Base-by-base conservation (phyloP, 176 grass and related monocot species). In the Neostapfia colusana region DNA sequence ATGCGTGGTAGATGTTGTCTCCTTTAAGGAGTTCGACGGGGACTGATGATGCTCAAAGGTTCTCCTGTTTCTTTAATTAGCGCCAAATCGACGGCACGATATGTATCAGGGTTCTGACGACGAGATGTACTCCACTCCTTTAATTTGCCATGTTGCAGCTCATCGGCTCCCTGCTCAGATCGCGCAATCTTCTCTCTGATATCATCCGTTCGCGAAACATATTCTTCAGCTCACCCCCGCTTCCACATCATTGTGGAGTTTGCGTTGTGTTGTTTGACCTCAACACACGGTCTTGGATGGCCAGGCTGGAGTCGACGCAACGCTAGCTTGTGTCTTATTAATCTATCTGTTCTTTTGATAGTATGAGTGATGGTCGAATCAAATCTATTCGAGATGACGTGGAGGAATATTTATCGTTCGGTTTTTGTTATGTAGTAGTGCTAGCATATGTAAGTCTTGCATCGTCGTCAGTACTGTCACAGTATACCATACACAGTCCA, bases 1-100 rank as follows among this genome's bases (percentile, higher is more conserved):
- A 63, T 53, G 75, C 34, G 53, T 68, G 86, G 86, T 63, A 70
- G 76, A 84, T 84, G 76, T 70, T 88, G 76, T 88, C 86, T 80
- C 81, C 81, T 84, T 88, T 80, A 88, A 88, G 86, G 86, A 80
- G 81, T 84, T 88, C 70, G 81, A 80, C 67, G 67, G 76, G 86
- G 86, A 84, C 76, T 63, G 10, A 44, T 4, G 51, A 28, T 8
- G 79, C 72, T 86, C 38, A 66, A 41, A 81, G 79, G 76, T 84
- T 80, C 86, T 70, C 27, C 23, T 57, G 54, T 75, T 88, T n/a
- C n/a, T n/a, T 88, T 74, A 70, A 67, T 83, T 69, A 37, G 63
- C 44, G 11, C 55, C 45, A 28, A 75, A 25, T 37, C 68, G 17
- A 27, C 1, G 28, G 59, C 27, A 51, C 13, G 16, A 51, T 51